Percentiles rank a stretch among this genome's conserved stretches.
Evolutionary conservation across 768 basidiomycete species (phyloP).

Genomic region (Russula emetica): DNA sequence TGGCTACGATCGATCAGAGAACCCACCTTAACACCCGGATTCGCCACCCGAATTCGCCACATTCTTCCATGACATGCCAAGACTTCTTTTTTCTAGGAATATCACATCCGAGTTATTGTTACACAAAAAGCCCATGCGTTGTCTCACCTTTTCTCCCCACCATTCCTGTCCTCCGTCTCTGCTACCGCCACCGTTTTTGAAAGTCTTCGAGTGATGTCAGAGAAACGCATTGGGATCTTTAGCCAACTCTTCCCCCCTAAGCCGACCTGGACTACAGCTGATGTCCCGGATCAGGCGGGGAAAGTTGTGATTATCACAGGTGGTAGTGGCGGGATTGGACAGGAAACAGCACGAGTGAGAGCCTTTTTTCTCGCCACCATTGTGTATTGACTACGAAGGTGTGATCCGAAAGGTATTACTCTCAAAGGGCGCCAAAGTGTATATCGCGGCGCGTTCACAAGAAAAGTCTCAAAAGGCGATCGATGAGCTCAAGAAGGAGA

Average conservation of each 20-base stretch:
- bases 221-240: conserved; percentile 9
- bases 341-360: conserved; percentile 25
- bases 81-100: not conserved
- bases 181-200: not conserved
- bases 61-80: not conserved
- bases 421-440: conserved; percentile 33
- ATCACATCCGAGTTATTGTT: not conserved
- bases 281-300: conserved; percentile 31
- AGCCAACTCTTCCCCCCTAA: conserved; percentile 20
- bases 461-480: conserved; percentile 28
- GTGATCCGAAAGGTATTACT: conserved; percentile 31
- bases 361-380: no score
- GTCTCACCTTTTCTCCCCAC: not conserved
- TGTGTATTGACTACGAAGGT: not conserved
- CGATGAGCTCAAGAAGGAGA: conserved; percentile 27
- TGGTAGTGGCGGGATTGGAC: conserved; percentile 29
- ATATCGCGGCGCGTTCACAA: conserved; percentile 32
- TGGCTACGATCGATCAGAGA: not conserved
- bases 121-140: not conserved
- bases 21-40: not conserved
- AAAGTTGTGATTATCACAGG: conserved; percentile 32
- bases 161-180: not conserved
- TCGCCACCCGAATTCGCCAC: not conserved
- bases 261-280: conserved; percentile 19
- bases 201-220: conserved; percentile 3